phyloP scores from a whole-genome alignment of 345 rosid species.

The Populus nigra region DNA sequence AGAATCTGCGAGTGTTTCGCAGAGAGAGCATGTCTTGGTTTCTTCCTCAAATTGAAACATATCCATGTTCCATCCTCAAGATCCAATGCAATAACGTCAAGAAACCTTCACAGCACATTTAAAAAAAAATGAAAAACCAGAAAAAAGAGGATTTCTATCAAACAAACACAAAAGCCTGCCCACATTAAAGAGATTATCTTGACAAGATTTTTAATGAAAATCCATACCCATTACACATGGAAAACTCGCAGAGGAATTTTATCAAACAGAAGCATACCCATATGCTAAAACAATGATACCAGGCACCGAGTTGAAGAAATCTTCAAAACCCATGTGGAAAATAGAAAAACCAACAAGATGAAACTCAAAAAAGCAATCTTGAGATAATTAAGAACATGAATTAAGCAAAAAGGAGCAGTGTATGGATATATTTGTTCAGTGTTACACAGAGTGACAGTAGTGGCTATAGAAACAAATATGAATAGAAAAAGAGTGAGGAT shows the following conservation, averaged over 20 bases:
- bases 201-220: background rate
- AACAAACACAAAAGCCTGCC: background rate
- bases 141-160: background rate
- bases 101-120: constrained; percentile 14
- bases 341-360: background rate
- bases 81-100: background rate
- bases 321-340: background rate
- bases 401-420: background rate
- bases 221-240: background rate
- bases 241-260: background rate
- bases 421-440: background rate
- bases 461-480: background rate
- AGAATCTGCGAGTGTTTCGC: constrained; percentile 56
- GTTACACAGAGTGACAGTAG: no score
- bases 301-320: background rate
- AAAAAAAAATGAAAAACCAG: background rate
- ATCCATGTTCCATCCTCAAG: constrained; percentile 28
- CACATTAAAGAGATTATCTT: background rate
- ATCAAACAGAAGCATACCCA: background rate
- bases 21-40: constrained; percentile 57
- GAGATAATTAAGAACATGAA: background rate
- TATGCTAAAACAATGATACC: background rate
- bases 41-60: constrained; percentile 45
- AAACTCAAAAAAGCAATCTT: background rate
- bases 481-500: background rate